Base-by-base conservation (phyloP, 768 basidiomycete species). In the Holtermannia corniformis region DNA sequence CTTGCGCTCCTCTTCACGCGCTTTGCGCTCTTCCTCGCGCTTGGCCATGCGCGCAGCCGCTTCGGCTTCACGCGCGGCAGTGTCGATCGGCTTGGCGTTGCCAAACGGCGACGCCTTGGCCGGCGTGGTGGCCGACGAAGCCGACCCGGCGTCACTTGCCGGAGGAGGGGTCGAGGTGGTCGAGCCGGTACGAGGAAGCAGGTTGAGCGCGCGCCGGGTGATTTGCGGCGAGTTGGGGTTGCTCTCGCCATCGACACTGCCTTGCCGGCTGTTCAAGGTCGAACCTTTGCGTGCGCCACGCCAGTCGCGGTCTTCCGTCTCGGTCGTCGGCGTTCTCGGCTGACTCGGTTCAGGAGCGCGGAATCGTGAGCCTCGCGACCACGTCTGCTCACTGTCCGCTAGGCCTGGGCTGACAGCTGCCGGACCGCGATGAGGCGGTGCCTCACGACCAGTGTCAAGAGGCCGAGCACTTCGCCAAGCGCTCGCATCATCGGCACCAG, bases 21-120 rank as follows among this genome's bases (percentile, higher is more conserved):
- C 67, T 50, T 62, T 56, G 5, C 63, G 47, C 45, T 69, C 62
- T 26, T 59, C 69, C 13, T 65, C 67, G 41, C 55, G 51, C 47
- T 61, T 50, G 4, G 62, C 64, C 20, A 69, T 56, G 50, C 69
- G 68, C 27, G 59, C 66, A 24, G 61, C 72, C 4, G 65, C 67
- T 40, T 63, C 71, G 23, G 51, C 52, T 64, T 96, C 91, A 49
- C 81, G 80, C 0, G 78, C 75, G 27, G 84, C 76, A 16, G 85
- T 82, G 68, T 97, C 91, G 20, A 96, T 85, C 12, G 93, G 90
- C 62, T 86, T 84, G 28, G 93, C 93, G 50, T 79, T 78, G 46
- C 93, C 95, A 65, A 97, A 97, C 4, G 92, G 92, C 69, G 79
- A 90, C 4, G 75, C 57, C 56, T 67, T 72, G 28, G 76, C 66